phyloP scores from a whole-genome alignment of 441 rosid species.

The Metrosideros polymorpha region DNA sequence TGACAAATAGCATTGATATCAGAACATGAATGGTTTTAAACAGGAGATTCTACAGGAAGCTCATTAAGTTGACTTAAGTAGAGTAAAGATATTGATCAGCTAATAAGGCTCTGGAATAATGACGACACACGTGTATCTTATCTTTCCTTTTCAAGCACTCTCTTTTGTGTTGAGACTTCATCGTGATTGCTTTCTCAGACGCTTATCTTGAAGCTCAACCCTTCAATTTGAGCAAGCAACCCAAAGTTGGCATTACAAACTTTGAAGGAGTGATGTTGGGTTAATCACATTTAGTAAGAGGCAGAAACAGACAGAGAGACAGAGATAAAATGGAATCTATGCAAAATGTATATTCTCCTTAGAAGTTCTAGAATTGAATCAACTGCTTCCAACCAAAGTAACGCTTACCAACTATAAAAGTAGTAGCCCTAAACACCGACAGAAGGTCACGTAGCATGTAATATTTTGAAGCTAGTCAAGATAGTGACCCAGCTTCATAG shows the following conservation, averaged over 20 bases:
- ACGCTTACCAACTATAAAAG: background rate
- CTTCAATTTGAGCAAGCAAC: background rate
- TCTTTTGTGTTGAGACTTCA: background rate
- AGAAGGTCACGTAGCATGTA: background rate
- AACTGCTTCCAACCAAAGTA: background rate
- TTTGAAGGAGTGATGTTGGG: background rate
- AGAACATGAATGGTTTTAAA: background rate
- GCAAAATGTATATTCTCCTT: background rate
- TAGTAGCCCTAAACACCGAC: background rate
- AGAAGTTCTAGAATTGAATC: background rate
- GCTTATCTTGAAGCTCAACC: background rate
- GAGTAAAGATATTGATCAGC: background rate
- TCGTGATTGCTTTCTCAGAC: background rate
- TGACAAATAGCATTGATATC: background rate
- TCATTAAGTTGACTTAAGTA: background rate
- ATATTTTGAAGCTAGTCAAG: background rate
- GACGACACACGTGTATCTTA: background rate
- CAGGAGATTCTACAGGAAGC: background rate
- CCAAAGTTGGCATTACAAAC: background rate
- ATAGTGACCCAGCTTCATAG: background rate
- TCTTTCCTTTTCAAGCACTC: background rate
- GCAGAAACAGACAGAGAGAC: background rate
- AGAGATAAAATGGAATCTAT: background rate
- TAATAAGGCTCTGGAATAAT: background rate
- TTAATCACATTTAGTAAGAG: background rate